phyloP scores from a whole-genome alignment of 2,329 filamentous ascomycete species.

The Arthrobotrys megalospora region DNA sequence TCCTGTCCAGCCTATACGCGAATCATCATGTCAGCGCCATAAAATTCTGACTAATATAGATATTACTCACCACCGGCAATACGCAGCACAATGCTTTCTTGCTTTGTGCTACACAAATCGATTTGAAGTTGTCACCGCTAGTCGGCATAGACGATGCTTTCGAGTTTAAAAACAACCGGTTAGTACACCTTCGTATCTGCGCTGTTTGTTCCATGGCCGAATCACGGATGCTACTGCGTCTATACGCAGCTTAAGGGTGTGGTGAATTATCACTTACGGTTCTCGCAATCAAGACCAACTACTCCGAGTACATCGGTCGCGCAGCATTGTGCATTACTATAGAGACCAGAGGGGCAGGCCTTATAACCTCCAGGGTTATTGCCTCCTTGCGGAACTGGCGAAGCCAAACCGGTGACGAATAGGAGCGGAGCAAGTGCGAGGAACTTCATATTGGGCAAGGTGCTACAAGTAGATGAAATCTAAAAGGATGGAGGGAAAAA shows the following conservation, averaged over 20 bases:
- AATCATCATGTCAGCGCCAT: too few relatives aligned
- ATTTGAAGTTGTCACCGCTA: not conserved
- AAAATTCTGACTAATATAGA: too few relatives aligned
- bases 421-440: too few relatives aligned
- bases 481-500: too few relatives aligned
- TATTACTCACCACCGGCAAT: constrained; percentile 1
- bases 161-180: not conserved
- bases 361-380: not conserved
- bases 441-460: too few relatives aligned
- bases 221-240: too few relatives aligned
- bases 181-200: too few relatives aligned
- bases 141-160: not conserved
- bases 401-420: too few relatives aligned
- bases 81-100: constrained; percentile 4
- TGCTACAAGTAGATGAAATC: too few relatives aligned
- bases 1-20: not conserved
- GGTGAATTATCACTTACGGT: constrained; percentile 14
- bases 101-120: not conserved
- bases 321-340: constrained; percentile 19
- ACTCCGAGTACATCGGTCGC: not conserved
- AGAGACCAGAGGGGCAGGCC: not conserved
- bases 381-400: too few relatives aligned
- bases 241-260: not conserved
- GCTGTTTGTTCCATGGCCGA: too few relatives aligned
- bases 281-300: not conserved